phyloP scores from a whole-genome alignment of 371 early-diverging fungal species.

The Syncephalastrum sp. region DNA sequence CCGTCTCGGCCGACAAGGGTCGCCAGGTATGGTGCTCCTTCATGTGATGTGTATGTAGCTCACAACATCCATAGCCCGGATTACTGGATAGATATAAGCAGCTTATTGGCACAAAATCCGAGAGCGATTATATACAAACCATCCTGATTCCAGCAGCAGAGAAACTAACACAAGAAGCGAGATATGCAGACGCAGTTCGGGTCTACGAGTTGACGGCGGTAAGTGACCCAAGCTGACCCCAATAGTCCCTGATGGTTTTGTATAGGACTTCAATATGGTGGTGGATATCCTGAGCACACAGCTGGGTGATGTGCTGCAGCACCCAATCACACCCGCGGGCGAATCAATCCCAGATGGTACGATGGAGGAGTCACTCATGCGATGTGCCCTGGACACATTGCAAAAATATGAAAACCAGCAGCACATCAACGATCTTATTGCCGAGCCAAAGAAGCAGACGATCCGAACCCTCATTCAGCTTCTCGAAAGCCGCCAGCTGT shows the following conservation, averaged over 20 bases:
- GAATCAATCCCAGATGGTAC: slow-evolving; percentile 1
- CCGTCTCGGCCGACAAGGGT: slow-evolving; percentile 42
- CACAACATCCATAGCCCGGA: slow-evolving; percentile 40
- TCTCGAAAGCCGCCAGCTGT: slow-evolving; percentile 14
- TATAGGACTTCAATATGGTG: slow-evolving; percentile 70
- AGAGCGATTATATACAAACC: slow-evolving; percentile 56
- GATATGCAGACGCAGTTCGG: slow-evolving; percentile 69
- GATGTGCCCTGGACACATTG: slow-evolving; percentile 11
- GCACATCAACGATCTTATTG: slow-evolving; percentile 15
- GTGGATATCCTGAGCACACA: slow-evolving; percentile 73
- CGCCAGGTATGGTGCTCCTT: slow-evolving; percentile 8
- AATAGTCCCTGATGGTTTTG: neutral
- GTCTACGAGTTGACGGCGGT: slow-evolving; percentile 71
- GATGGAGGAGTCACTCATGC: slow-evolving; percentile 14
- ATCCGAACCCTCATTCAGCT: slow-evolving; percentile 12
- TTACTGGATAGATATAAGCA: slow-evolving; percentile 61
- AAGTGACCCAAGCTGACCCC: neutral
- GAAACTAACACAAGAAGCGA: slow-evolving; percentile 63
- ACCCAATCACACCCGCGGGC: slow-evolving; percentile 2
- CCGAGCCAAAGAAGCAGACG: slow-evolving; percentile 18
- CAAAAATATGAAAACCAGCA: slow-evolving; percentile 18
- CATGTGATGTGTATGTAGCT: neutral
- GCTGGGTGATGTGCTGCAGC: slow-evolving; percentile 48
- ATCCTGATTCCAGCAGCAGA: slow-evolving; percentile 72
- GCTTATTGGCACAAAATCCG: slow-evolving; percentile 55